A percentile compares a stretch with the other conserved stretches of the same genome.
Evolutionary conservation across 2,329 filamentous ascomycete genomes (phyloP).

Genomic region (Aspergillus pseudonomiae): DNA sequence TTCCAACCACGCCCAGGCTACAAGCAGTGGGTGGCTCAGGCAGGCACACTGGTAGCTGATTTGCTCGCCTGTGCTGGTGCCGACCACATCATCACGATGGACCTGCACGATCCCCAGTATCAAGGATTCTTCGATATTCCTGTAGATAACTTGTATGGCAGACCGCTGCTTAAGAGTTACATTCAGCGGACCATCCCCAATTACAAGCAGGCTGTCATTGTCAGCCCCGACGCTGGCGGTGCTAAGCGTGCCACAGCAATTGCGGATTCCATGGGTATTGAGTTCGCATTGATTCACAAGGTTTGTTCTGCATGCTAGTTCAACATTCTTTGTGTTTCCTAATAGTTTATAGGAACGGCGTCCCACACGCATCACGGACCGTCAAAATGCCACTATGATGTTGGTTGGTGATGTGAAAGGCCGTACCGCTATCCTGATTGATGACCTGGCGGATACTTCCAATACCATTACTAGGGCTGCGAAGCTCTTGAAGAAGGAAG

Average conservation of each 20-base stretch:
- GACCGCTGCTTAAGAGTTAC: conserved; percentile 61
- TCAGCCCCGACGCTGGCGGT: conserved; percentile 93
- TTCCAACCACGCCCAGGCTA: conserved; percentile 89
- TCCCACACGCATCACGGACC: conserved; percentile 82
- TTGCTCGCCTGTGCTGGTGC: conserved; percentile 93
- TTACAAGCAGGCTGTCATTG: conserved; percentile 84
- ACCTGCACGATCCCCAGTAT: conserved; percentile 93
- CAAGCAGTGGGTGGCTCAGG: conserved; percentile 98
- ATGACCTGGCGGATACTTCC: conserved; percentile 92
- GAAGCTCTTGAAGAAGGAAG: conserved; percentile 93
- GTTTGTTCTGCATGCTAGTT: conserved; percentile 49
- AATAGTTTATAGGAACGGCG: conserved; percentile 70
- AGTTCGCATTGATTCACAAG: conserved; percentile 98
- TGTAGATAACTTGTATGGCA: conserved; percentile 91
- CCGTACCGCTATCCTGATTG: conserved; percentile 84
- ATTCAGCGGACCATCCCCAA: conserved; percentile 81
- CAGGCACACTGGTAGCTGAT: conserved; percentile 91
- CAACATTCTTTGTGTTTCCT: conserved; percentile 14
- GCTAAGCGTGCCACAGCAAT: conserved; percentile 96
- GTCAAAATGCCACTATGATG: conserved; percentile 86
- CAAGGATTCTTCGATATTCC: conserved; percentile 99
- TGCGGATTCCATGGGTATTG: conserved; percentile 88
- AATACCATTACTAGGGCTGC: conserved; percentile 97
- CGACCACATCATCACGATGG: conserved; percentile 97
- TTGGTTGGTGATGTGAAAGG: conserved; percentile 83